Conservation (phyloP, 1,284 basidiomycete genomes). For the Marasmius fiardii region DNA sequence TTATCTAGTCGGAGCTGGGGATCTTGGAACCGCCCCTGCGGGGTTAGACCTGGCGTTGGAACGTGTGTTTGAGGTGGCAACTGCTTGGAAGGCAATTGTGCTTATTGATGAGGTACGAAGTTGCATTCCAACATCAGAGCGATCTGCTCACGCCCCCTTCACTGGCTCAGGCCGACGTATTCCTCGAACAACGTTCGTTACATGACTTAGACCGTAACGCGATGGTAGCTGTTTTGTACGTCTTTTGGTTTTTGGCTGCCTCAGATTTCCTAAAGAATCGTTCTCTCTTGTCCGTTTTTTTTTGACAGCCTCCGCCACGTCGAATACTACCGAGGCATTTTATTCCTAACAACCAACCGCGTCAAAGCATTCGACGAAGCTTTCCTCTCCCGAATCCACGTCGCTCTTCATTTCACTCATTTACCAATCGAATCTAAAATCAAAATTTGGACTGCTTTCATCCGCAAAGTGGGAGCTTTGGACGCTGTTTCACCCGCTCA, state of each 20-base stretch:
- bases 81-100: constrained; percentile 61
- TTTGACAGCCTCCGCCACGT: constrained; percentile 4
- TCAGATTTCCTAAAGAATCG: not conserved
- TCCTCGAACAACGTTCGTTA: constrained; percentile 60
- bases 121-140: not conserved
- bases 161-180: constrained; percentile 43
- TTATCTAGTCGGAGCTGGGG: constrained; percentile 56
- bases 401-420: constrained; percentile 57
- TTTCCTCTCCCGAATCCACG: constrained; percentile 66
- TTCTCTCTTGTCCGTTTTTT: not conserved
- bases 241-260: not conserved
- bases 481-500: constrained; percentile 35
- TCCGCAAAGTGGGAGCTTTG: constrained; percentile 40
- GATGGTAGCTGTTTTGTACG: constrained; percentile 60
- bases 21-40: constrained; percentile 49
- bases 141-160: not conserved
- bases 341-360: constrained; percentile 68
- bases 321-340: constrained; percentile 62
- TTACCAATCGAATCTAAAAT: constrained; percentile 44
- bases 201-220: constrained; percentile 61
- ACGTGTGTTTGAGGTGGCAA: constrained; percentile 48
- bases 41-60: constrained; percentile 40
- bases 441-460: constrained; percentile 57
- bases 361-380: constrained; percentile 63
- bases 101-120: constrained; percentile 51